These are phyloP conservation scores for Metschnikowia henanensis DNA, from an alignment of 805 yeast species.

Conservation along the genomic window DNA sequence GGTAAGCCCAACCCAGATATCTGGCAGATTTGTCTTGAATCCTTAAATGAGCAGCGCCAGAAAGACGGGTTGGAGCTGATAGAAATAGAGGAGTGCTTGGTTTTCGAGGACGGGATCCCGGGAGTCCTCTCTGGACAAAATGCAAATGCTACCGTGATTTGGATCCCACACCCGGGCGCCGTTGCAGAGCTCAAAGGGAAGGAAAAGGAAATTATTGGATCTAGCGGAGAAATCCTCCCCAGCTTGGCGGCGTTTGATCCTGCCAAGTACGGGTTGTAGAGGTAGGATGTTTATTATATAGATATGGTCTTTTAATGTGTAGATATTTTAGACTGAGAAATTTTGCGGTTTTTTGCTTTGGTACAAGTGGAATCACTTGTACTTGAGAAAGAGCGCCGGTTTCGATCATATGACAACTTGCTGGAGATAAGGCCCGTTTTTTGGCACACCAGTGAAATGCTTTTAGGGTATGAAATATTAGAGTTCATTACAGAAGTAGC, in stretches of 20 bases:
- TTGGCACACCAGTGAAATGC: too few species aligned
- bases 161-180: constrained; percentile 91
- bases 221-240: constrained; percentile 50
- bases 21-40: constrained; percentile 77
- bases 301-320: too few species aligned
- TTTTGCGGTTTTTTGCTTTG: too few species aligned
- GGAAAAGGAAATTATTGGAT: constrained; percentile 45
- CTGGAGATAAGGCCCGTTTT: too few species aligned
- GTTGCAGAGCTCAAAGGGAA: constrained; percentile 50
- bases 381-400: too few species aligned
- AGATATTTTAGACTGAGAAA: too few species aligned
- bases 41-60: constrained; percentile 57
- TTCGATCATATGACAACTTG: too few species aligned
- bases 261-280: constrained; percentile 18
- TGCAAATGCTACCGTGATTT: constrained; percentile 83
- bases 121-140: constrained; percentile 85
- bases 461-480: too few species aligned
- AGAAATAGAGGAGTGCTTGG: constrained; percentile 73
- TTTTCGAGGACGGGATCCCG: constrained; percentile 94
- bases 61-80: constrained; percentile 47
- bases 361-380: too few species aligned
- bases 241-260: constrained; percentile 16
- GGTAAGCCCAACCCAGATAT: constrained; percentile 96
- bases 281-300: too few species aligned
- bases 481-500: too few species aligned